phyloP scores from a whole-genome alignment of 768 basidiomycete genomes.

The Pholiota molesta region DNA sequence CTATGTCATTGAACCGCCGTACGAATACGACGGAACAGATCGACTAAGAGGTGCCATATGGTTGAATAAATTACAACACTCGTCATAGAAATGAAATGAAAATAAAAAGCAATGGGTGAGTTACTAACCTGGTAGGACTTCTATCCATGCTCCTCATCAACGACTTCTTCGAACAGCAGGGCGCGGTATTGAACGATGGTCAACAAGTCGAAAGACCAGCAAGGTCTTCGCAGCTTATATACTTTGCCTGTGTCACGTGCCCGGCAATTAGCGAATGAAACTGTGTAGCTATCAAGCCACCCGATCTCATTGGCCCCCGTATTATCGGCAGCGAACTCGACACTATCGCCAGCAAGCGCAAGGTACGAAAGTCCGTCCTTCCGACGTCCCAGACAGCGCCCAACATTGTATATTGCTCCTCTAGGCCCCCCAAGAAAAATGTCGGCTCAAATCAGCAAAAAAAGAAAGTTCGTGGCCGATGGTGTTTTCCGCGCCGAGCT shows the following conservation, averaged over 20 bases:
- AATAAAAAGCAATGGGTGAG: constrained; percentile 9
- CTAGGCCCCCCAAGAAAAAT: constrained; percentile 44
- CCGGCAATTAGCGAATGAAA: constrained; percentile 30
- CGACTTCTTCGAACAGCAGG: not conserved
- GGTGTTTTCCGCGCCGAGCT: constrained; percentile 99
- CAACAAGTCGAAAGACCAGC: not conserved
- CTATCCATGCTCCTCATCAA: not conserved
- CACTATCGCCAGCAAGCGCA: constrained; percentile 31
- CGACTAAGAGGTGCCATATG: constrained; percentile 95
- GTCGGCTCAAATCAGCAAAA: constrained; percentile 93
- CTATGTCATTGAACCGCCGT: constrained; percentile 75
- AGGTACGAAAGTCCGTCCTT: constrained; percentile 26
- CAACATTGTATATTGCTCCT: not conserved
- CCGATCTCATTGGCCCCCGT: constrained; percentile 21
- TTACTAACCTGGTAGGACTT: constrained; percentile 28
- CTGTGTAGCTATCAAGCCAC: constrained; percentile 38
- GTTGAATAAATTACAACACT: constrained; percentile 72
- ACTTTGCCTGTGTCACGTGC: constrained; percentile 23
- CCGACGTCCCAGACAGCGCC: not conserved
- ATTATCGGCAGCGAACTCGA: constrained; percentile 29
- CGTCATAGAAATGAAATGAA: constrained; percentile 54
- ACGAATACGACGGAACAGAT: constrained; percentile 45
- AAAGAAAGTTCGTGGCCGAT: constrained; percentile 97
- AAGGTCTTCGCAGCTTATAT: constrained; percentile 12
- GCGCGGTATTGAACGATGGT: not conserved